Conservation (phyloP, 2,329 filamentous ascomycete genomes). For the Sclerotinia trifoliorum region DNA sequence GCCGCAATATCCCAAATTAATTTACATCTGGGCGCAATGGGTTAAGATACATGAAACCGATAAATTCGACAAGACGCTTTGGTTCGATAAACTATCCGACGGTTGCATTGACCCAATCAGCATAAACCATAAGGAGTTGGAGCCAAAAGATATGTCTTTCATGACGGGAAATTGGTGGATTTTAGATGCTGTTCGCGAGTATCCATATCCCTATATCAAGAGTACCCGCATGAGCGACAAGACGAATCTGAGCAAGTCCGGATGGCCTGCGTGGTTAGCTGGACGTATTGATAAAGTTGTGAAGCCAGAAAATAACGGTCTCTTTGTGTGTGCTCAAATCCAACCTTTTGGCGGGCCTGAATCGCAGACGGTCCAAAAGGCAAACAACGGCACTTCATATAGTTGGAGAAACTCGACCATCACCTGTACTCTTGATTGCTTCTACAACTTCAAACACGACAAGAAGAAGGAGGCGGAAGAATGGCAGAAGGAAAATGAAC, state of each 20-base stretch:
- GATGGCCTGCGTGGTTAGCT: conserved; percentile 44
- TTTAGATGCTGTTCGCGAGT: conserved; percentile 45
- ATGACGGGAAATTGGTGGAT: conserved; percentile 50
- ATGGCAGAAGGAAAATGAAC: conserved; percentile 42
- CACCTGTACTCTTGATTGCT: conserved; percentile 45
- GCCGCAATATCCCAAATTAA: conserved; percentile 42
- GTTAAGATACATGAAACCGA: conserved; percentile 44
- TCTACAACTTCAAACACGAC: conserved; percentile 42
- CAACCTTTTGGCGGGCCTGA: conserved; percentile 48
- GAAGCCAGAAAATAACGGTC: conserved; percentile 41
- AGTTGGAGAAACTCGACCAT: conserved; percentile 49
- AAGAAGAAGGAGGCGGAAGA: conserved; percentile 34
- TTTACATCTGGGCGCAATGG: conserved; percentile 51
- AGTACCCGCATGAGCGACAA: conserved; percentile 48
- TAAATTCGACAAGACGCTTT: conserved; percentile 40
- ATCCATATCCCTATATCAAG: conserved; percentile 50
- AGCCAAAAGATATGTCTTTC: conserved; percentile 43
- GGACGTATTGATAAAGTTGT: conserved; percentile 44
- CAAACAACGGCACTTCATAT: conserved; percentile 47
- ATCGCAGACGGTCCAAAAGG: conserved; percentile 45
- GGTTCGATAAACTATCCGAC: conserved; percentile 44
- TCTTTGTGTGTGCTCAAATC: conserved; percentile 48
- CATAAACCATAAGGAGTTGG: conserved; percentile 36
- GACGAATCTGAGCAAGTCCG: conserved; percentile 42
- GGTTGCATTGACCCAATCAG: conserved; percentile 39